Conservation (phyloP, 148 eudicot species). For the Cornus kousa region DNA sequence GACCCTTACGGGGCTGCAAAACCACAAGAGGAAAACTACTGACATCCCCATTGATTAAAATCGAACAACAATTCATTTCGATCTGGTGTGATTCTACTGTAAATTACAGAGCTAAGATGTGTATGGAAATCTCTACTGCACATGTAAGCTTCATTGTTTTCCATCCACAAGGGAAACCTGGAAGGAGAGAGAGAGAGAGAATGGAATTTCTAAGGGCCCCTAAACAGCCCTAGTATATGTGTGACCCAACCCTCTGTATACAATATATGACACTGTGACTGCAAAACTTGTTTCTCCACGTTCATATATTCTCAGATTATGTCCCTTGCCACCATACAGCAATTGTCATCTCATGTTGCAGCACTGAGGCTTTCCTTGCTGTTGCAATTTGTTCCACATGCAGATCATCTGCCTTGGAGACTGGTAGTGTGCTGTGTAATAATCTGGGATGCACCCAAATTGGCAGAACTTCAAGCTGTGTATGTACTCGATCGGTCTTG, state of each 20-base stretch:
- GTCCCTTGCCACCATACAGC: not conserved
- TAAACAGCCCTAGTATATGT: conserved; percentile 18
- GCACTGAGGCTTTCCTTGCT: conserved; percentile 57
- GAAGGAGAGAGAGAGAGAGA: conserved; percentile 11
- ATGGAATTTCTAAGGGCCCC: conserved; percentile 19
- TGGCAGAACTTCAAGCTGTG: conserved; percentile 82
- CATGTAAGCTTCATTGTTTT: not conserved
- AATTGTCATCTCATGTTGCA: conserved; percentile 81
- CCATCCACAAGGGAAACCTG: not conserved
- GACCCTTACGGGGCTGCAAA: too few relatives aligned
- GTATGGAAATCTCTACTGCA: not conserved
- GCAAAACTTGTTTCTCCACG: conserved; percentile 30
- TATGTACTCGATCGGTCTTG: conserved; percentile 58
- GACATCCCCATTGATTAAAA: too few relatives aligned
- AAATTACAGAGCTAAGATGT: not conserved
- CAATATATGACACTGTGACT: conserved; percentile 19
- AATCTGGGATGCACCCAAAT: conserved; percentile 83
- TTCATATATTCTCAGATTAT: conserved; percentile 7
- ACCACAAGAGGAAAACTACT: too few relatives aligned
- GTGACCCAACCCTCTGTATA: conserved; percentile 32
- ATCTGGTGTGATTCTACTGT: not conserved
- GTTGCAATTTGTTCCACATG: conserved; percentile 81
- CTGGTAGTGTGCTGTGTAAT: conserved; percentile 84
- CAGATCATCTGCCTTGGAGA: conserved; percentile 94
- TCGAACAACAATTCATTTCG: not conserved